Base-by-base conservation (phyloP, 768 basidiomycete species). In the Daedaleopsis nitida region DNA sequence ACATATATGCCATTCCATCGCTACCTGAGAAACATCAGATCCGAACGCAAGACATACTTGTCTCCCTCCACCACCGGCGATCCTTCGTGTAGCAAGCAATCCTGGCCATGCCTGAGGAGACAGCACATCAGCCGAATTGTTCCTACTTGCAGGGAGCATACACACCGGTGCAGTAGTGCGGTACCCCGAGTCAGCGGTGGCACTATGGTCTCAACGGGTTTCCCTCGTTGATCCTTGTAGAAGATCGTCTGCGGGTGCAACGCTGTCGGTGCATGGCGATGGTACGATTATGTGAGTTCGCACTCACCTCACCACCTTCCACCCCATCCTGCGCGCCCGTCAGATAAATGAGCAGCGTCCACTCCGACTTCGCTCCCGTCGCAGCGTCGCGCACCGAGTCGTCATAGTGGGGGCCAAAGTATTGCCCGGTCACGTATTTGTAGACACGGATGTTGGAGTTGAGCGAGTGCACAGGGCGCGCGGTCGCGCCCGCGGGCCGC, bases 351-450 rank as follows among this genome's bases (percentile, higher is more conserved):
- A 92, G 72, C 39, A 92, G 72, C 0, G 91, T 92, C 90, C 91
- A 92, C 70, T 91, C 88, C 37, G 87, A 89, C 69, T 81, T 83
- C 1, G 81, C 79, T 5, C 86, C 86, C 8, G 86, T 86, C 54
- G 77, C 68, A 5, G 78, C 58, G 68, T 89, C 88, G 9, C 79
- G 78, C 27, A 88, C 84, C 19, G 85, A 83, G 66, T 89, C 89
- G 64, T 92, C 89, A 66, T 91, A 92, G 70, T 91, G 90, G 14
- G 84, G 82, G 21, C 88, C 87, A 72, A 92, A 91, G 72, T 86
- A 82, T 62, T 88, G 86, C 0, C 77, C 77, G 24, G 82, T 74
- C 3, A 79, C 78, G 69, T 90, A 91, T 65, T 86, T 86, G 72
- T 91, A 91, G 62, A 91, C 71, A 32, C 91, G 77, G 35, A 92